Evolutionary conservation across 2,329 filamentous ascomycete species (phyloP).

Genomic region (Ophidiomyces ophidiicola): DNA sequence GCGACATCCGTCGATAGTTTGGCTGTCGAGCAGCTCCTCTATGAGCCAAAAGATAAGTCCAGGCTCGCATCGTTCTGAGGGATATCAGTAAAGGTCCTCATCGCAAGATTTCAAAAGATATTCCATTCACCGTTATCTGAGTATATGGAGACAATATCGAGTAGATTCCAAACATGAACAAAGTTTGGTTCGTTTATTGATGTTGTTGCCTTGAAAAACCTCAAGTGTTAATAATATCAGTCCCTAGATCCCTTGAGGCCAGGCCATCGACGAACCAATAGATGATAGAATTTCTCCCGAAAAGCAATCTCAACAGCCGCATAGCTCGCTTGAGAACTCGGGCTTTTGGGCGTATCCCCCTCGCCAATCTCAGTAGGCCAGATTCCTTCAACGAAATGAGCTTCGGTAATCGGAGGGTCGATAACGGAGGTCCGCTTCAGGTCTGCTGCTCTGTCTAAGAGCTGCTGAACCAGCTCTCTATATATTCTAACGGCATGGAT

Average conservation of each 20-base stretch:
- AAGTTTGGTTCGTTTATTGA: conserved; percentile 68
- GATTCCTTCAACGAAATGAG: conserved; percentile 40
- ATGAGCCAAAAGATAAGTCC: conserved; percentile 79
- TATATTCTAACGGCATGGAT: conserved; percentile 35
- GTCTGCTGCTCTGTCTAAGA: conserved; percentile 47
- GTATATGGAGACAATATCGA: conserved; percentile 81
- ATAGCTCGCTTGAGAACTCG: conserved; percentile 44
- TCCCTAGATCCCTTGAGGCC: conserved; percentile 19
- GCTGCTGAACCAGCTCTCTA: conserved; percentile 41
- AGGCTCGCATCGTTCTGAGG: conserved; percentile 46
- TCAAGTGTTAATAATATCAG: neutral
- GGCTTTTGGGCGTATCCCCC: conserved; percentile 23
- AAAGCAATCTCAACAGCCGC: conserved; percentile 73
- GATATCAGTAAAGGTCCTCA: conserved; percentile 1
- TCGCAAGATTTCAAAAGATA: too few relatives aligned
- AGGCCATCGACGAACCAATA: conserved; percentile 51
- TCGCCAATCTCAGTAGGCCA: conserved; percentile 32
- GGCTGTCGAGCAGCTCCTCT: conserved; percentile 89
- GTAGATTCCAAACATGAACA: conserved; percentile 77
- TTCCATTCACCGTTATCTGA: conserved; percentile 69
- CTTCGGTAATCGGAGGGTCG: conserved; percentile 63
- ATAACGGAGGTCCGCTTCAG: conserved; percentile 50
- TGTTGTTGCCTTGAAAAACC: conserved; percentile 50
- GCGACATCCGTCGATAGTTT: conserved; percentile 83
- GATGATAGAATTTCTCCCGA: conserved; percentile 63